Conservation (phyloP, 257 asterid species). For the Nicotiana obtusifolia region DNA sequence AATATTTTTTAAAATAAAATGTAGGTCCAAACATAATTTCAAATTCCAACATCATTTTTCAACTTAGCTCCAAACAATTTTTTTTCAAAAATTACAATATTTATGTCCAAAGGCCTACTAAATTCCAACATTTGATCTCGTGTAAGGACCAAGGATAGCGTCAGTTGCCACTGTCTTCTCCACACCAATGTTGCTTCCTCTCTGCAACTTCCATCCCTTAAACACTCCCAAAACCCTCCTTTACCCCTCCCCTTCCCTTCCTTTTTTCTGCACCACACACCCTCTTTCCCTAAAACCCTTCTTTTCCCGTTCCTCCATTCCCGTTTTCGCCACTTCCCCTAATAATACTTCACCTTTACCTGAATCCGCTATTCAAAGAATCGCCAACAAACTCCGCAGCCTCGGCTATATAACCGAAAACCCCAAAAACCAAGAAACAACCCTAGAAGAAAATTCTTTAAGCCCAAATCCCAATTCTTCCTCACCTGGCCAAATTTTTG, state of each 20-base stretch:
- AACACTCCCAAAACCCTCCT: conserved; percentile 24
- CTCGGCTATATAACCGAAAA: conserved; percentile 77
- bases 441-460: conserved; percentile 17
- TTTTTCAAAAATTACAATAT: no score
- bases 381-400: conserved; percentile 84
- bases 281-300: conserved; percentile 7
- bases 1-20: no score
- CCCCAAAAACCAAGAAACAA: conserved; percentile 16
- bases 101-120: no score
- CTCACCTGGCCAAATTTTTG: conserved; percentile 80
- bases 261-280: conserved; percentile 17
- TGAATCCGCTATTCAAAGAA: conserved; percentile 67
- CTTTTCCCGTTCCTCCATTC: conserved; percentile 14
- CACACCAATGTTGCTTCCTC: conserved; percentile 21
- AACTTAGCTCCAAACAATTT: no score
- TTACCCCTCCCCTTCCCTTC: conserved; percentile 19
- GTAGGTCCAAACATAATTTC: no score
- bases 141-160: background rate
- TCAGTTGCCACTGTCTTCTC: background rate
- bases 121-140: no score
- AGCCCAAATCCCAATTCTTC: conserved; percentile 13
- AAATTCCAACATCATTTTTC: no score
- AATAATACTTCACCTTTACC: conserved; percentile 39
- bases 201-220: conserved; percentile 17
- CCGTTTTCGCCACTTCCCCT: conserved; percentile 22